Percentiles rank a stretch among this genome's conserved stretches.
These are phyloP conservation scores for Gynostemma pentaphyllum DNA, from an alignment of 306 rosid species.

Conservation along the genomic window DNA sequence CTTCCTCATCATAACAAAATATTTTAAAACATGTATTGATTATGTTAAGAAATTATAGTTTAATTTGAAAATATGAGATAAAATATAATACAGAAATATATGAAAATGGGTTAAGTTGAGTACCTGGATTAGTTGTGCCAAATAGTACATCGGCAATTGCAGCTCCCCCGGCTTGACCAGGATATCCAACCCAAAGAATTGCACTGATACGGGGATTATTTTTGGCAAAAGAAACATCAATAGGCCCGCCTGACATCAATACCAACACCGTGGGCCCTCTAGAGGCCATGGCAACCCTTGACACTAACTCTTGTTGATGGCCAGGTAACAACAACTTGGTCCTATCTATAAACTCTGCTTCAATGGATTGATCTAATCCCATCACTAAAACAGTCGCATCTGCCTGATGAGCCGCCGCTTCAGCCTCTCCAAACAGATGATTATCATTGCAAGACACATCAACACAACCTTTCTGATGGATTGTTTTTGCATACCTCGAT, in stretches of 20 bases:
- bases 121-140: slow-evolving; percentile 68
- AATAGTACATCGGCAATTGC: slow-evolving; percentile 77
- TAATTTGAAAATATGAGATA: too few relatives aligned
- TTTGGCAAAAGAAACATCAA: slow-evolving; percentile 67
- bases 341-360: slow-evolving; percentile 64
- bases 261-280: slow-evolving; percentile 73
- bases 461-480: slow-evolving; percentile 51
- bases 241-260: slow-evolving; percentile 78
- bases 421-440: slow-evolving; percentile 38
- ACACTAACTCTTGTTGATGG: slow-evolving; percentile 56
- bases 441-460: slow-evolving; percentile 38
- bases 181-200: slow-evolving; percentile 83
- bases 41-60: too few relatives aligned
- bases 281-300: slow-evolving; percentile 38
- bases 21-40: too few relatives aligned
- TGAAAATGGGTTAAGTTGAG: not conserved
- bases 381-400: slow-evolving; percentile 69
- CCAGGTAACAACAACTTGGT: slow-evolving; percentile 53
- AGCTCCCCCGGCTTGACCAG: slow-evolving; percentile 87
- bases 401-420: slow-evolving; percentile 33
- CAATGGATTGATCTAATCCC: slow-evolving; percentile 84
- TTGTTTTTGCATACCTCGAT: slow-evolving; percentile 43
- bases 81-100: too few relatives aligned
- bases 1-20: not conserved
- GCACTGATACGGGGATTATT: slow-evolving; percentile 44